Evolutionary conservation across 1,139 yeast species (phyloP).

Genomic region (Casaregolazyma lundiana): DNA sequence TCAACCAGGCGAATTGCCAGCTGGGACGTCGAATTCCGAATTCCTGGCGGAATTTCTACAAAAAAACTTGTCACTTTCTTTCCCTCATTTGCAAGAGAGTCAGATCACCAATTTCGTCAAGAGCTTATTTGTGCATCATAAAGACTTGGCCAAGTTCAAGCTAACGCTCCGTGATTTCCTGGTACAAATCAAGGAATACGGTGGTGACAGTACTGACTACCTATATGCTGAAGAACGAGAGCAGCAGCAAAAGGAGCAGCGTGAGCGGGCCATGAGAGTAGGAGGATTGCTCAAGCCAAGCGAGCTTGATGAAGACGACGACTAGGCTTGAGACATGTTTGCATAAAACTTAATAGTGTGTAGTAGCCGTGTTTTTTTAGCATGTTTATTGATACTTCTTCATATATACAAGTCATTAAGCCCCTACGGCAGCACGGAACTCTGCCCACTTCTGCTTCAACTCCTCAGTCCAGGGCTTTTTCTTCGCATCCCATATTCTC

Average conservation of each 20-base stretch:
- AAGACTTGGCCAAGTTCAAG: slow-evolving; percentile 71
- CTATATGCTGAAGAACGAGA: slow-evolving; percentile 93
- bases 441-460: slow-evolving; percentile 9
- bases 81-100: slow-evolving; percentile 80
- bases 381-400: neutral
- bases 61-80: slow-evolving; percentile 76
- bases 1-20: slow-evolving; percentile 59
- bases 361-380: neutral
- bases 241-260: slow-evolving; percentile 59
- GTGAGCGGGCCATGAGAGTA: slow-evolving; percentile 77
- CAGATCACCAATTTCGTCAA: slow-evolving; percentile 79
- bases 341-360: neutral
- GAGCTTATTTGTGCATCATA: slow-evolving; percentile 65
- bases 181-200: slow-evolving; percentile 91
- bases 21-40: slow-evolving; percentile 75
- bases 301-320: slow-evolving; percentile 74
- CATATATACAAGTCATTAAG: neutral
- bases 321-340: neutral
- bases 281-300: slow-evolving; percentile 96
- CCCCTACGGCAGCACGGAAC: neutral
- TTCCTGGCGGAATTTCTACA: slow-evolving; percentile 80
- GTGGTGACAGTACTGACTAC: slow-evolving; percentile 92
- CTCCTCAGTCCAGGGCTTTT: slow-evolving; percentile 26
- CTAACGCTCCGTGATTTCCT: slow-evolving; percentile 90
- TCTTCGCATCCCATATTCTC: slow-evolving; percentile 72